phyloP scores from a whole-genome alignment of 164 flowering plant species.

The Kingdonia uniflora region DNA sequence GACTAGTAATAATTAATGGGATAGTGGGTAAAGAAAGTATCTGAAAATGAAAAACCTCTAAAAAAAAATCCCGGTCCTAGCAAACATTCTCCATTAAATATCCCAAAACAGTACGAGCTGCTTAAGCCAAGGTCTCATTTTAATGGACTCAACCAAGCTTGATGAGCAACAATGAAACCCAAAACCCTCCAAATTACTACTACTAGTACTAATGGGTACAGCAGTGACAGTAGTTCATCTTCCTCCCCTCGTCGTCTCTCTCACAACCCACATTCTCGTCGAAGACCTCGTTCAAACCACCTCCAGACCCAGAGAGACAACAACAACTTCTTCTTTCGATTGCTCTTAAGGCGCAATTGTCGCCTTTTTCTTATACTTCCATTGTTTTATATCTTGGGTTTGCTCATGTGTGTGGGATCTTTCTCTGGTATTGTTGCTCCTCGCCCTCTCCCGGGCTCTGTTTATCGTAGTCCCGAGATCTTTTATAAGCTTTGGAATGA shows the following conservation, averaged over 20 bases:
- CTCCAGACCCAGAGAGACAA: constrained; percentile 17
- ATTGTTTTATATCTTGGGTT: constrained; percentile 40
- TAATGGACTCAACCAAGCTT: too few species aligned
- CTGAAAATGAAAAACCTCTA: too few species aligned
- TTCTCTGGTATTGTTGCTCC: constrained; percentile 32
- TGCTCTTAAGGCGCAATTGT: constrained; percentile 22
- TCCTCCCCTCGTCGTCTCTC: constrained; percentile 41
- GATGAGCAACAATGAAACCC: constrained; percentile 22
- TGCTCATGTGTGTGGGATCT: constrained; percentile 48
- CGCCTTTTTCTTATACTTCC: constrained; percentile 46
- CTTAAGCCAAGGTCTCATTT: too few species aligned
- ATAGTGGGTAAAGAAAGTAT: too few species aligned
- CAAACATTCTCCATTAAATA: too few species aligned
- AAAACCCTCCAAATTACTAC: constrained; percentile 6
- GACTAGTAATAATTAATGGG: too few species aligned
- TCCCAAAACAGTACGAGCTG: too few species aligned
- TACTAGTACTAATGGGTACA: constrained; percentile 11
- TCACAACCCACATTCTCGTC: constrained; percentile 23
- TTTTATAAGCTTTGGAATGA: constrained; percentile 52
- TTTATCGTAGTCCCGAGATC: constrained; percentile 58
- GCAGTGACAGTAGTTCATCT: constrained; percentile 25
- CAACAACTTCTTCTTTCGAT: constrained; percentile 12
- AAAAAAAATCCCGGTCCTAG: too few species aligned
- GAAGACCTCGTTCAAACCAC: constrained; percentile 21
- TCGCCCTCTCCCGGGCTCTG: constrained; percentile 51